phyloP scores from a whole-genome alignment of 441 rosid species.

The Theobroma grandiflorum region DNA sequence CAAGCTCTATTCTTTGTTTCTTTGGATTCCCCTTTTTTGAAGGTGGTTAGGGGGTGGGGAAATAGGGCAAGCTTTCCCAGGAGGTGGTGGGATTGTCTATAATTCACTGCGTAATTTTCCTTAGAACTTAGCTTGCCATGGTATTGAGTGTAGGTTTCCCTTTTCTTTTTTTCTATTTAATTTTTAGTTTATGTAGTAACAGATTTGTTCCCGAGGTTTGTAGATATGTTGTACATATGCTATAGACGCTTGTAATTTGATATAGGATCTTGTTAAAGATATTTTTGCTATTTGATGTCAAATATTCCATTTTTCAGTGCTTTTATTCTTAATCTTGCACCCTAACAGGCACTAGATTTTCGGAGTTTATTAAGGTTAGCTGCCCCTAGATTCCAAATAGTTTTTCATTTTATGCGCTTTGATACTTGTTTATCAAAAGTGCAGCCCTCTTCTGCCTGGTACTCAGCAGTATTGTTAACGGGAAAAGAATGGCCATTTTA shows the following conservation, averaged over 20 bases:
- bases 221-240: constrained; percentile 47
- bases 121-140: constrained; percentile 18
- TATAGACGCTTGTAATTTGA: constrained; percentile 27
- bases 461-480: neutral
- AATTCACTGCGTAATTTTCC: neutral
- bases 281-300: constrained; percentile 10
- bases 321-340: constrained; percentile 9
- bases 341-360: neutral
- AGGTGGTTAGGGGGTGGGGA: constrained; percentile 1
- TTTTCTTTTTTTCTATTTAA: neutral
- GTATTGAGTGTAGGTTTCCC: constrained; percentile 15
- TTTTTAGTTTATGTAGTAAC: constrained; percentile 22
- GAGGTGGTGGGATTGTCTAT: neutral
- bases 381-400: neutral
- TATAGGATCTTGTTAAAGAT: constrained; percentile 18
- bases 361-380: neutral
- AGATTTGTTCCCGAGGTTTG: constrained; percentile 28
- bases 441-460: neutral
- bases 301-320: neutral
- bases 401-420: neutral
- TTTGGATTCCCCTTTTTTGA: constrained; percentile 4
- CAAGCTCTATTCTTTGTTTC: constrained; percentile 29
- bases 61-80: neutral
- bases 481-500: neutral
- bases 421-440: neutral